phyloP scores from a whole-genome alignment of 805 yeast species.

The Candida broadrunensis region DNA sequence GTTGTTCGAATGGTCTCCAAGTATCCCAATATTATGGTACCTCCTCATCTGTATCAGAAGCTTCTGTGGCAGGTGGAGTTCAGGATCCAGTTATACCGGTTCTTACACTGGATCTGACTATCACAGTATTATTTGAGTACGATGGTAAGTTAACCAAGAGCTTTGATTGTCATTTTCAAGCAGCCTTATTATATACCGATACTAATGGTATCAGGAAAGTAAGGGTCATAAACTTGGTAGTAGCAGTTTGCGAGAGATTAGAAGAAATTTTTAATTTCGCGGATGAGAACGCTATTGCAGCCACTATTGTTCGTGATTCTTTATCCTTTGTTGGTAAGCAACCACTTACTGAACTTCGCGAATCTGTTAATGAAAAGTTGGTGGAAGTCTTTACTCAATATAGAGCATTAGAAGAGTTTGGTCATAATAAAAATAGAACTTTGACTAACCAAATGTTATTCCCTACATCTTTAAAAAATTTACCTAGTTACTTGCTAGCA shows the following conservation, averaged over 20 bases:
- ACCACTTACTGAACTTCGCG: constrained; percentile 34
- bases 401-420: constrained; percentile 46
- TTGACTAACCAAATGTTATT: constrained; percentile 62
- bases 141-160: constrained; percentile 72
- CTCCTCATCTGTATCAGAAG: constrained; percentile 23
- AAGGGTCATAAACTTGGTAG: constrained; percentile 79
- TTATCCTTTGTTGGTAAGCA: constrained; percentile 40
- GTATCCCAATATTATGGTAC: constrained; percentile 72
- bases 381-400: constrained; percentile 48
- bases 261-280: constrained; percentile 74
- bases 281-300: constrained; percentile 54
- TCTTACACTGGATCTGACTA: constrained; percentile 57
- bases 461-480: constrained; percentile 75
- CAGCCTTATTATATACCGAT: constrained; percentile 83
- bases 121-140: constrained; percentile 70
- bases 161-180: constrained; percentile 85
- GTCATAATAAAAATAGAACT: constrained; percentile 32
- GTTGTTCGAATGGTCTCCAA: constrained; percentile 86
- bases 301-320: constrained; percentile 39
- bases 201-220: constrained; percentile 74
- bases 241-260: constrained; percentile 73
- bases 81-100: constrained; percentile 72
- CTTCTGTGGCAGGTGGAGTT: constrained; percentile 25
- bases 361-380: constrained; percentile 35
- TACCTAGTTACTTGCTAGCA: constrained; percentile 65